Conservation (phyloP, 768 basidiomycete species). For the Phlegmacium glaucopus region DNA sequence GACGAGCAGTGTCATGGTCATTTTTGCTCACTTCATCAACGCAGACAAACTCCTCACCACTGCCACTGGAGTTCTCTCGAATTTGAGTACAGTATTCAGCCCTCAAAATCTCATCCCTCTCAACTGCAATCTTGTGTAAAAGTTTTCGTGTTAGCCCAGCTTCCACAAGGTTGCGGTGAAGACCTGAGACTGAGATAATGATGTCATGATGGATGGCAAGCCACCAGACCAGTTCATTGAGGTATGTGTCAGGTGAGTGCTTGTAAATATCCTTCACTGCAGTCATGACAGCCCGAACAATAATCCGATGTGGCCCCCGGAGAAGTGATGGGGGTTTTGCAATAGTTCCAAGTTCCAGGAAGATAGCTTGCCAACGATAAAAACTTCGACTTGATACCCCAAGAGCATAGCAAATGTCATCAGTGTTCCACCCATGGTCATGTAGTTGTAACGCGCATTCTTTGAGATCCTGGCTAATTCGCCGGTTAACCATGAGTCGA, state of each 20-base stretch:
- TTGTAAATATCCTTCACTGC: slow-evolving; percentile 18
- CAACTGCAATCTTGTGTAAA: slow-evolving; percentile 25
- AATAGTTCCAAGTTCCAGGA: slow-evolving; percentile 16
- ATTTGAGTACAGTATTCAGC: slow-evolving; percentile 10
- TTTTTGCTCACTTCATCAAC: slow-evolving; percentile 31
- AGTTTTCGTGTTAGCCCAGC: slow-evolving; percentile 75
- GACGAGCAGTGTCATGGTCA: slow-evolving; percentile 13
- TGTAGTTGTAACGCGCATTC: slow-evolving; percentile 21
- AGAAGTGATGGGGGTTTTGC: slow-evolving; percentile 14
- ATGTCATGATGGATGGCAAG: slow-evolving; percentile 22
- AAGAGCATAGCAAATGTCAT: slow-evolving; percentile 17
- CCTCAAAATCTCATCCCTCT: slow-evolving; percentile 16
- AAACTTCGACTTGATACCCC: slow-evolving; percentile 21
- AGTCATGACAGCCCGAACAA: slow-evolving; percentile 14
- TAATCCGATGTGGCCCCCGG: slow-evolving; percentile 13
- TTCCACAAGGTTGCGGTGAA: slow-evolving; percentile 60
- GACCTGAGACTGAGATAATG: slow-evolving; percentile 11
- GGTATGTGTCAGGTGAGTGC: slow-evolving; percentile 11
- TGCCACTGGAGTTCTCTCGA: slow-evolving; percentile 5
- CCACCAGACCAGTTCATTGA: slow-evolving; percentile 19
- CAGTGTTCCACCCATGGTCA: slow-evolving; percentile 18
- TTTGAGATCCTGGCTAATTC: slow-evolving; percentile 24
- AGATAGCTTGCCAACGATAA: slow-evolving; percentile 20
- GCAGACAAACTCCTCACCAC: slow-evolving; percentile 18
- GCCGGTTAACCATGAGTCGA: slow-evolving; percentile 15